Base-by-base conservation (phyloP, 2,329 filamentous ascomycete genomes). In the Diaporthe velutina region DNA sequence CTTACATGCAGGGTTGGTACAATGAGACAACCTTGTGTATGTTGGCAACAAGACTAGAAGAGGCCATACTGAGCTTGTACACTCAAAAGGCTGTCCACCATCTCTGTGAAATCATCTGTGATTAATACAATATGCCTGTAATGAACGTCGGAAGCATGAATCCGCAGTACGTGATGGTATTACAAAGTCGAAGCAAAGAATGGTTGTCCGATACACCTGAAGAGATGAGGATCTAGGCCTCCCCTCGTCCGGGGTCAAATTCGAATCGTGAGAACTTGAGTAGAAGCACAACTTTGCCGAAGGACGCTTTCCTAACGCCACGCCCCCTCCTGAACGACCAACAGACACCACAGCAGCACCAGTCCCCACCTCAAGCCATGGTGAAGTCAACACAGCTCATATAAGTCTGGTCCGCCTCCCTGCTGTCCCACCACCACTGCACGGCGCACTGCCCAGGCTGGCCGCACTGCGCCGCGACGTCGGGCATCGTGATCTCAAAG, bases 401-500 rank as follows among this genome's bases (percentile, higher is more conserved):
- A 33, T 76, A 76, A 17, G 74, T 76, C 68, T 76, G 74, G 25
- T 72, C 67, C 5, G 72, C 40, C n/a, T 48, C 55, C 33, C 52
- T 25, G n/a, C 74, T 73, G 25, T 76, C 55, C 74, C 74, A 76
- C 74, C 72, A 74, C 74, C 74, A 76, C 68, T 74, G 72, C 57
- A 76, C 54, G 10, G 82, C 81, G 54, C 81, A 83, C 64, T 70
- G 76, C 35, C 81, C 81, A 30, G 79, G 74, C 35, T 73, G 74
- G 28, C 74, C 78, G 55, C 80, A 83, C 77, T 78, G 77, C 19
- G 60, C 75, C 3, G 77, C 78, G 57, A 82, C 58, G 40, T 80
- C 79, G 2, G 81, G 81, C 48, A 83, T 76, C 50, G 75, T 81
- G 48, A 83, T 75, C 68, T 77, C 79, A 60, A 83, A 83, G 42